Evolutionary conservation across 225 moss, liverwort and hornwort genomes (phyloP).

Genomic region (Pseudisothecium myosuroides): DNA sequence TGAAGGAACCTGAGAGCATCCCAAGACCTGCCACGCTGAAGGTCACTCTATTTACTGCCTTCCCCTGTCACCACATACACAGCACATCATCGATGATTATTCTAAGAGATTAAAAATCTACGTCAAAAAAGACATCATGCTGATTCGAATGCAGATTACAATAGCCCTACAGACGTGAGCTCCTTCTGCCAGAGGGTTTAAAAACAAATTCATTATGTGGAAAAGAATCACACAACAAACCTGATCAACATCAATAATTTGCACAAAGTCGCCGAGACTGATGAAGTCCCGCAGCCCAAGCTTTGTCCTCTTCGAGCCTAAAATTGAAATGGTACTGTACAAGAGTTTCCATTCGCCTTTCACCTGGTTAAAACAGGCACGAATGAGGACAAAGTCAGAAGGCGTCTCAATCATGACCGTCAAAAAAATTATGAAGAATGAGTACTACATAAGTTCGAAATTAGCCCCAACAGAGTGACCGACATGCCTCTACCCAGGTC

Average conservation of each 20-base stretch:
- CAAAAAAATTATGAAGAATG: neutral
- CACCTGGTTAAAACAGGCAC: constrained; percentile 28
- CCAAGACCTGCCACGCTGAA: constrained; percentile 77
- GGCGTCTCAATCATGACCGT: neutral
- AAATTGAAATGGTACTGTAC: constrained; percentile 77
- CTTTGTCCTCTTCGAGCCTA: constrained; percentile 82
- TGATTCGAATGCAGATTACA: neutral
- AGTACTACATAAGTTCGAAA: neutral
- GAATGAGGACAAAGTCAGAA: neutral
- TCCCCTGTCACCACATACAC: constrained; percentile 34
- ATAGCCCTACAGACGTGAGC: neutral
- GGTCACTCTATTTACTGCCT: constrained; percentile 61
- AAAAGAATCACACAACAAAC: constrained; percentile 10
- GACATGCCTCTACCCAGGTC: neutral
- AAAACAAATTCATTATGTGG: neutral
- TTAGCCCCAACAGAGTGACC: neutral
- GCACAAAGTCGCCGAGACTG: constrained; percentile 65
- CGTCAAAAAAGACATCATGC: neutral
- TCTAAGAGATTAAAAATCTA: neutral
- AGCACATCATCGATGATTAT: neutral
- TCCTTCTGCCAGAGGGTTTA: neutral
- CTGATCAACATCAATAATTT: constrained; percentile 73
- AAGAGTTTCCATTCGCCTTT: constrained; percentile 84
- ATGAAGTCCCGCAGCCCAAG: constrained; percentile 81
- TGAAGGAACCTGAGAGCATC: constrained; percentile 70